Conservation (phyloP, 2,329 filamentous ascomycete genomes). For the Hyphodiscus sp. region DNA sequence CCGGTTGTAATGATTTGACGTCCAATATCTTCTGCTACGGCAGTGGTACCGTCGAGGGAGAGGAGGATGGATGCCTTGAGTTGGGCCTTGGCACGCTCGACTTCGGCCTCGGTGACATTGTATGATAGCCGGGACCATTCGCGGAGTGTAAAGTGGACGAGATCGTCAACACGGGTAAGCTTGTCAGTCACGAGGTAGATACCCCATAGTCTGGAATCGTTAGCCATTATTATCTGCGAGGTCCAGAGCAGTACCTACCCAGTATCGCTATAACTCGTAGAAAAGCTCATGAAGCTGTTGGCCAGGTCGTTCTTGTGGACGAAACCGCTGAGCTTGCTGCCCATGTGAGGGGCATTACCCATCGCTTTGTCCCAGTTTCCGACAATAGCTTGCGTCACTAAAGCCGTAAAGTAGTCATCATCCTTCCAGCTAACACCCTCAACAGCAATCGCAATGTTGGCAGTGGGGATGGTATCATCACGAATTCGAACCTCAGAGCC, state of each 20-base stretch:
- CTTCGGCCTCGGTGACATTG: conserved; percentile 82
- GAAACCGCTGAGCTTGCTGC: conserved; percentile 94
- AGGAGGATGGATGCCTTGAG: conserved; percentile 97
- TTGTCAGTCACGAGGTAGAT: conserved; percentile 97
- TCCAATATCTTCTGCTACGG: conserved; percentile 96
- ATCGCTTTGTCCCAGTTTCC: conserved; percentile 99
- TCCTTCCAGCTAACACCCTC: conserved; percentile 99
- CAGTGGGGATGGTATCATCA: conserved; percentile 91
- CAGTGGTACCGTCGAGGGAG: conserved; percentile 93
- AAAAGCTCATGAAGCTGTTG: conserved; percentile 99
- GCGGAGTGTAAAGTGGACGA: conserved; percentile 95
- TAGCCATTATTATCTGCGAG: conserved; percentile 28
- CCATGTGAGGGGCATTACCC: conserved; percentile 94
- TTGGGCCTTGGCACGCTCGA: conserved; percentile 97
- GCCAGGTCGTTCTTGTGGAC: conserved; percentile 92
- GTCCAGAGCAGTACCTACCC: conserved; percentile 56
- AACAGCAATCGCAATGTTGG: conserved; percentile 96
- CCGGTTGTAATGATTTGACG: conserved; percentile 98
- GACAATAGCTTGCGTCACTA: conserved; percentile 96
- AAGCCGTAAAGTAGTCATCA: conserved; percentile 96
- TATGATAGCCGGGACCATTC: conserved; percentile 95
- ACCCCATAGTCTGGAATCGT: conserved; percentile 77
- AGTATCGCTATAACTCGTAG: conserved; percentile 98
- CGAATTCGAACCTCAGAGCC: conserved; percentile 93
- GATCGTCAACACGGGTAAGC: conserved; percentile 80